Evolutionary conservation across 306 rosid species (phyloP), one percentile per base, ranked within the genome.

Genomic region (Cucurbita maxima): DNA sequence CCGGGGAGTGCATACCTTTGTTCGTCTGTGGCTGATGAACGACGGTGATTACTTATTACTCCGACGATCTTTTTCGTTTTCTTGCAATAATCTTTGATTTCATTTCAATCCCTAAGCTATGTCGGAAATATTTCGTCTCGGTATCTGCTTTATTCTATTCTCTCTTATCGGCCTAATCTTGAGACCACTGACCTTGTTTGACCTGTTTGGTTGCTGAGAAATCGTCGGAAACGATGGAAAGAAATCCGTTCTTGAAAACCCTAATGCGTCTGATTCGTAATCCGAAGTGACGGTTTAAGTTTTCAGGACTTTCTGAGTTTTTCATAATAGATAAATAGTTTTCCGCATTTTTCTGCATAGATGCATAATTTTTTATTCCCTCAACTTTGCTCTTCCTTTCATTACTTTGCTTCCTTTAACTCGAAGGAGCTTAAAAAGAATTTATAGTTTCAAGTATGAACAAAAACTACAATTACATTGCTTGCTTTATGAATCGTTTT

Each of bases 1-100:
- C 55, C 6, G 78, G 77, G 25, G 71, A 76, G 5, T 2, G 7
- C 64, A 80, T 80, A 15, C 80, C 80, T 72, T 66, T 76, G 15
- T 80, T 80, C 57, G 75, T 71, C 25, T 41, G 44, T 61, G 25
- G 16, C 13, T 20, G 37, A 47, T 54, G 8, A 74, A 54, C 64
- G 78, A 66, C 64, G 78, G 82, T 74, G 57, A 47, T 50, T 50
- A 4, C 54, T 14, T 0, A 1, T 44, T n/a, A 14, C 34, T 38
- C 48, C 25, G 3, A 13, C 7, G 7, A 13, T 73, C 56, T 5
- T 64, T 16, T 34, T 47, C 10, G 9, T 38, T 73, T 44, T 19
- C 72, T n/a, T 37, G 72, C 72, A 66, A 36, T 58, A 0, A 30
- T 13, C 3, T 30, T 30, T 30, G 34, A 30, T 30, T 30, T 30